Evolutionary conservation across 345 rosid species (phyloP), one percentile per base, ranked within the genome.

Genomic region (Gossypium raimondii): DNA sequence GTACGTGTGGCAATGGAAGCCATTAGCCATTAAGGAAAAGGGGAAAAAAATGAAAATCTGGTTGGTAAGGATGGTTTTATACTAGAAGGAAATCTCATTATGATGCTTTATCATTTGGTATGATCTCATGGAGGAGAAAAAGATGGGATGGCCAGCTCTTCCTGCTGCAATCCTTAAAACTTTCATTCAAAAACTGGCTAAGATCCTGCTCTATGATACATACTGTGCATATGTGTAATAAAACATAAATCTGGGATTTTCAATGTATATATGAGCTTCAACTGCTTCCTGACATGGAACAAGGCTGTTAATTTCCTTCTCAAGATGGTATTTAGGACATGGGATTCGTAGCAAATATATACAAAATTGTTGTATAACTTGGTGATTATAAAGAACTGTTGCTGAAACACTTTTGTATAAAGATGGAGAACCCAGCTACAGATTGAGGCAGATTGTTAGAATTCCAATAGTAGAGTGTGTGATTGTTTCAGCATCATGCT

Each of bases 1-100:
- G 93, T 95, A 75, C 86, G 90, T 82, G 85, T 91, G 65, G 98
- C 99, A 47, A 85, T 87, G 78, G 93, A 93, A 73, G 91, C 92
- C 78, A 89, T 87, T 65, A 80, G 87, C 84, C 88, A 83, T 29
- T 90, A 78, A 86, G 79, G 24, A 61, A 56, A 29, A 61, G 57
- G n/a, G 55, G 18, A 16, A 16, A 14, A 4, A 34, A 34, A 34
- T 4, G 41, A 45, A 45, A 45, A 79, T 59, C 67, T 34, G 22
- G 67, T 71, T 69, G 76, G 45, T 60, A 17, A 53, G 56, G 16
- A 73, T 76, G 64, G 60, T 58, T n/a, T 76, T 68, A 74, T 70
- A 45, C 75, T 72, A 57, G 74, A 65, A 73, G 72, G 76, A 70
- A 11, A 10, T 47, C 68, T 75, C 50, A 3, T 51, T 50, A 62